A percentile compares a stretch with the other conserved stretches of the same genome.
Conservation (phyloP, 2,329 filamentous ascomycete species). For the Shiraia sp. region DNA sequence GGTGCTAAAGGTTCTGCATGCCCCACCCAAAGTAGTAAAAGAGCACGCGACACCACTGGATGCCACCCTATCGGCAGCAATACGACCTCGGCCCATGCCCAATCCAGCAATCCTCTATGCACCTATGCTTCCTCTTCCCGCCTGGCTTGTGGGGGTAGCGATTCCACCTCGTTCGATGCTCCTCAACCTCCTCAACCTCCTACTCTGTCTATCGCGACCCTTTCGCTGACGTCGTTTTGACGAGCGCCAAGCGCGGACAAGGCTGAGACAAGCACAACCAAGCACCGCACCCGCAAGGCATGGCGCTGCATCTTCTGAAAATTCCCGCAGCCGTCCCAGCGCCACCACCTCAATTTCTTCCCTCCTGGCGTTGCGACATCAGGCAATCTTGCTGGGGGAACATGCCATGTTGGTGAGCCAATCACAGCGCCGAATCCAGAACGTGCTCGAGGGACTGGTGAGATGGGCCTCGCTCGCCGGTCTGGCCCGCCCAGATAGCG, state of each 20-base stretch:
- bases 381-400: too few relatives aligned
- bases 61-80: slow-evolving; percentile 7
- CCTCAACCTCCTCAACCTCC: slow-evolving; percentile 6
- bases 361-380: too few relatives aligned
- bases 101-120: neutral
- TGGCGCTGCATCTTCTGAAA: slow-evolving; percentile 8
- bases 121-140: slow-evolving; percentile 2
- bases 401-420: slow-evolving; percentile 14
- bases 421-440: slow-evolving; percentile 9
- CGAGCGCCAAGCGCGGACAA: slow-evolving; percentile 14
- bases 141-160: neutral
- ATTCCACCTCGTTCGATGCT: neutral
- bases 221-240: slow-evolving; percentile 4
- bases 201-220: slow-evolving; percentile 1
- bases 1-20: slow-evolving; percentile 10
- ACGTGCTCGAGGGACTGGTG: slow-evolving; percentile 16
- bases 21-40: slow-evolving; percentile 19
- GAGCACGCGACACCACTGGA: slow-evolving; percentile 17
- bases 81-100: slow-evolving; percentile 5
- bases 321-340: slow-evolving; percentile 3
- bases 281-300: slow-evolving; percentile 10
- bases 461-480: slow-evolving; percentile 8
- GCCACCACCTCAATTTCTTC: too few relatives aligned
- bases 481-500: slow-evolving; percentile 4
- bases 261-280: slow-evolving; percentile 22